Evolutionary conservation across 257 asterid species (phyloP).

Genomic region (Apocynum venetum): DNA sequence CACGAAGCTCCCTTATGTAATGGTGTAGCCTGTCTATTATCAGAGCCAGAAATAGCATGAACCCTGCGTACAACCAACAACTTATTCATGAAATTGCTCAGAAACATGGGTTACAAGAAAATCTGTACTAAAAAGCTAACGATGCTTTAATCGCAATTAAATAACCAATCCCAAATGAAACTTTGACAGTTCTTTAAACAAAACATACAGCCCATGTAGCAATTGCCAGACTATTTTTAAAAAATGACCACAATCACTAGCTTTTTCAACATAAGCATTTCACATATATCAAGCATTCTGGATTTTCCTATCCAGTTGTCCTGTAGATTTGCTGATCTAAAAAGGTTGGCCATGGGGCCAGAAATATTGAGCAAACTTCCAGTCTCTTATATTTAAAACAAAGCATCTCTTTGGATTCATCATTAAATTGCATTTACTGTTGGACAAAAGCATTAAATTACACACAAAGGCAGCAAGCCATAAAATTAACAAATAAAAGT

Average conservation of each 20-base stretch:
- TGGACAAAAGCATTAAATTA: not conserved
- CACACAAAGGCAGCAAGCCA: not conserved
- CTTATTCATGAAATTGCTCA: not conserved
- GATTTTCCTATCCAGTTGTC: not conserved
- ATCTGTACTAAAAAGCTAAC: not conserved
- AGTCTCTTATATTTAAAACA: not conserved
- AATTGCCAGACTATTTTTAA: not conserved
- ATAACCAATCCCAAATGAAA: not conserved
- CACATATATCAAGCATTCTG: not conserved
- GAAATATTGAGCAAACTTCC: not conserved
- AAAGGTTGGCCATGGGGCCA: not conserved
- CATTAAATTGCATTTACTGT: not conserved
- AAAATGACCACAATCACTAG: not conserved
- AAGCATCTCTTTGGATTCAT: not conserved
- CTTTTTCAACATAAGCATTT: not conserved
- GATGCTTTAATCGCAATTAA: not conserved
- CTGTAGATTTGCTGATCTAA: not conserved
- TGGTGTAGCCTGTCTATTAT: constrained; percentile 73
- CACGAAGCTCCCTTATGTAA: constrained; percentile 83
- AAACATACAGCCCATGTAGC: not conserved
- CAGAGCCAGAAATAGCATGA: constrained; percentile 22
- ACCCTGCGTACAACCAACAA: constrained; percentile 15
- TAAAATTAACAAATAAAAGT: not conserved
- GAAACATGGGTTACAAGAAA: not conserved
- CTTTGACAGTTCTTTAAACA: not conserved